phyloP scores from a whole-genome alignment of 345 rosid species.

The Pugionium cornutum region DNA sequence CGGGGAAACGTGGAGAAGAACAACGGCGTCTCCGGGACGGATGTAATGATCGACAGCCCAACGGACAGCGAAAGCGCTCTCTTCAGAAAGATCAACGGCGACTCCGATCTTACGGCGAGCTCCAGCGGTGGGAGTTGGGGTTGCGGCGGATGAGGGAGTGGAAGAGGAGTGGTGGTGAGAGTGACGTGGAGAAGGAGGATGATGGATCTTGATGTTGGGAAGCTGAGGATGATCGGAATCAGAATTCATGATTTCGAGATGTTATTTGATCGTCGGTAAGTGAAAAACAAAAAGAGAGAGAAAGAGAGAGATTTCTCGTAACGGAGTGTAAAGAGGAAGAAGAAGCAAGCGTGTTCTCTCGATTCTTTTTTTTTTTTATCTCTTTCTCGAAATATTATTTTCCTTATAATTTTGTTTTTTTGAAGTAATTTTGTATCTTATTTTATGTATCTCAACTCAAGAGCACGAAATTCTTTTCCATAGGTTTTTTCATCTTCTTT shows the following conservation, averaged over 20 bases:
- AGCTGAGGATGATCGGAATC: conserved; percentile 65
- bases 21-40: conserved; percentile 93
- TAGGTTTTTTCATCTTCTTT: too few species aligned
- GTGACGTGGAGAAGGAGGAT: conserved; percentile 56
- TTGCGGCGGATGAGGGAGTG: conserved; percentile 42
- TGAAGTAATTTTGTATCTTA: too few species aligned
- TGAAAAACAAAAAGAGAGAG: not conserved
- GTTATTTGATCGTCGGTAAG: conserved; percentile 23
- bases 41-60: conserved; percentile 90
- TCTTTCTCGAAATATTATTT: too few species aligned
- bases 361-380: not conserved
- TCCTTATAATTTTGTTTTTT: too few species aligned
- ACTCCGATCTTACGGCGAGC: conserved; percentile 90
- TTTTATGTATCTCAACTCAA: too few species aligned
- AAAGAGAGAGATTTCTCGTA: conserved; percentile 6
- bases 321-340: not conserved
- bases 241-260: conserved; percentile 34
- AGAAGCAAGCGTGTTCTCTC: conserved; percentile 2
- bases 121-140: conserved; percentile 81
- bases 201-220: conserved; percentile 81
- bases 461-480: too few species aligned
- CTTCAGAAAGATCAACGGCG: conserved; percentile 88
- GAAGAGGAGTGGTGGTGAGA: conserved; percentile 40
- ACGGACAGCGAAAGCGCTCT: conserved; percentile 75
- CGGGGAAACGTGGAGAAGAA: conserved; percentile 96